Evolutionary conservation across 2,329 filamentous ascomycete species (phyloP), one percentile per base, ranked within the genome.

Genomic region (Pseudocercospora cruenta): DNA sequence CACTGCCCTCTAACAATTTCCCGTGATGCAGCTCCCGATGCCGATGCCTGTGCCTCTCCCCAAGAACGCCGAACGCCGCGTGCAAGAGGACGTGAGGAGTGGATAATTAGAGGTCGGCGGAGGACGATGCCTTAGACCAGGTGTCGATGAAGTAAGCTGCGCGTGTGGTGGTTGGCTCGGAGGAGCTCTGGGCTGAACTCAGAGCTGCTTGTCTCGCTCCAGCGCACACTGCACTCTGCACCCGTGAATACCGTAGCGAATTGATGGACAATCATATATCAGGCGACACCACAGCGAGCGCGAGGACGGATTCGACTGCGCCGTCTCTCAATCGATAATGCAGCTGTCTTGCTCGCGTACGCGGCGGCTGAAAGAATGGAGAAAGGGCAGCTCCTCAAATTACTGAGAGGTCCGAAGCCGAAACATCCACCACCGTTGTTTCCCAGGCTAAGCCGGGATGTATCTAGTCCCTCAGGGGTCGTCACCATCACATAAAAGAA

Each of bases 61-160:
- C 64, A 65, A 49, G 31, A 69, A 69, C 69, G 64, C 70, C 70
- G 62, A 70, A 72, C 70, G 67, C 70, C 70, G 61, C 47, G 62
- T 51, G 61, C 62, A 71, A 67, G 65, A 63, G 63, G 67, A 64
- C 31, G 60, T 53, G 24, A 33, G 60, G 24, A 28, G 67, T 53
- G 31, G 33, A 63, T 26, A 19, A 43, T 43, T 6, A 43, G 21
- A 22, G 36, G 24, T n/a, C 22, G 43, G 65, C 61, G 59, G 62
- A 58, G 55, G 31, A 58, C 28, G 59, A 45, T 45, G 24, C 36
- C 47, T 28, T 19, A 55, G 51, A 47, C 58, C 9, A 54, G 51
- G 63, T 51, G 53, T 54, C 45, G 58, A 65, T 65, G 63, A 36
- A 58, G 62, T 64, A 55, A 64, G 62, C 62, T 59, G 55, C 39